Conservation (phyloP, 257 asterid species). For the Ballota nigra region DNA sequence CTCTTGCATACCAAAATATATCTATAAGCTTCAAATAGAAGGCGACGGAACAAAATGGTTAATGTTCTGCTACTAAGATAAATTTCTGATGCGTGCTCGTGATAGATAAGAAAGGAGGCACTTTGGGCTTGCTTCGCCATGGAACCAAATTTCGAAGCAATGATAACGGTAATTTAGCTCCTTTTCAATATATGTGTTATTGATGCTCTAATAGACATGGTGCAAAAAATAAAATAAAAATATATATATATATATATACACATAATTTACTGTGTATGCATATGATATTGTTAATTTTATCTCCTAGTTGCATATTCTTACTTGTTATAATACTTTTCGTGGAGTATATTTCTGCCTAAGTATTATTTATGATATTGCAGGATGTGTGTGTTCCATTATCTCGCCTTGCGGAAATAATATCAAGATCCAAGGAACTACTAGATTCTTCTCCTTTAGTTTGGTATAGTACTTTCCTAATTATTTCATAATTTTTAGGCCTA, state of each 20-base stretch:
- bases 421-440: slow-evolving; percentile 74
- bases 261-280: background rate
- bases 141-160: slow-evolving; percentile 82
- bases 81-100: slow-evolving; percentile 5
- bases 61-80: slow-evolving; percentile 9
- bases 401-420: slow-evolving; percentile 75
- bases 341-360: background rate
- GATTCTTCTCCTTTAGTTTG: slow-evolving; percentile 78
- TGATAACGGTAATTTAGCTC: slow-evolving; percentile 55
- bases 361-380: slow-evolving; percentile 36
- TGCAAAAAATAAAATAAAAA: too few species aligned
- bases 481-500: background rate
- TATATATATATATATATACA: too few species aligned
- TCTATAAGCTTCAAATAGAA: slow-evolving; percentile 1
- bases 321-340: background rate
- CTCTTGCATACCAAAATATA: background rate
- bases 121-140: slow-evolving; percentile 98
- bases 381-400: slow-evolving; percentile 95
- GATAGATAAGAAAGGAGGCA: slow-evolving; percentile 94
- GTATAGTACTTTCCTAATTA: slow-evolving; percentile 34
- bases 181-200: background rate
- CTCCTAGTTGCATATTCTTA: background rate
- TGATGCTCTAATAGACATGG: background rate
- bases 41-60: background rate
- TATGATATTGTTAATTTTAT: background rate